Conservation (phyloP, 495 filamentous ascomycete species). For the Peziza echinospora region DNA sequence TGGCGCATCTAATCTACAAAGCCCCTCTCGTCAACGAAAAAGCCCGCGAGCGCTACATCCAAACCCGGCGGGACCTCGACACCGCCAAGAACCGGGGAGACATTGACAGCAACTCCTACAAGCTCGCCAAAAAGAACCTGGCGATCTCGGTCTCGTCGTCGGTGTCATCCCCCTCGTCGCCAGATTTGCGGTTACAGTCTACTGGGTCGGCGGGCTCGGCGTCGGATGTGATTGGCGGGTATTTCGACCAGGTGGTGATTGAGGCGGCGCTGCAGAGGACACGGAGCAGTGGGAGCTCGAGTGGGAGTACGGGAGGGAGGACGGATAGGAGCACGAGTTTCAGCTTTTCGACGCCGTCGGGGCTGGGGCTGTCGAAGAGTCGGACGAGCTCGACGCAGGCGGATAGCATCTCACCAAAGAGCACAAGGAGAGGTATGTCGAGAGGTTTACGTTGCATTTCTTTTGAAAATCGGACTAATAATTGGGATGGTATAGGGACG, state of each 20-base stretch:
- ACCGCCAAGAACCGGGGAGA: conserved; percentile 4
- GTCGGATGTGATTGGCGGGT: too few species aligned
- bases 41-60: conserved; percentile 11
- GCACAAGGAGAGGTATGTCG: conserved; percentile 1
- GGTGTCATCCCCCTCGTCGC: too few species aligned
- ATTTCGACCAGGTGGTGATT: too few species aligned
- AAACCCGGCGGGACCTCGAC: conserved; percentile 8
- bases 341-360: too few species aligned
- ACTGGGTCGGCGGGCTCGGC: too few species aligned
- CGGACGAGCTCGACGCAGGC: neutral
- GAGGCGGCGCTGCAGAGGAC: too few species aligned
- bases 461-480: too few species aligned
- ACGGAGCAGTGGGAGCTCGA: too few species aligned
- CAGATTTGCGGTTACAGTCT: too few species aligned
- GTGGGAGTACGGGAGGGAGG: neutral
- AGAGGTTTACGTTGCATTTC: too few species aligned
- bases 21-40: conserved; percentile 12
- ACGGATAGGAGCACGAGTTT: neutral
- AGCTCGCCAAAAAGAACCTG: neutral
- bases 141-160: too few species aligned
- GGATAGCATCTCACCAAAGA: neutral
- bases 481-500: conserved; percentile 7
- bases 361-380: neutral
- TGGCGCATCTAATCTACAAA: conserved; percentile 18
- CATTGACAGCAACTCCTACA: conserved; percentile 8